Evolutionary conservation across 2,329 filamentous ascomycete genomes (phyloP), one percentile per base, ranked within the genome.

Genomic region (Septoria linicola): DNA sequence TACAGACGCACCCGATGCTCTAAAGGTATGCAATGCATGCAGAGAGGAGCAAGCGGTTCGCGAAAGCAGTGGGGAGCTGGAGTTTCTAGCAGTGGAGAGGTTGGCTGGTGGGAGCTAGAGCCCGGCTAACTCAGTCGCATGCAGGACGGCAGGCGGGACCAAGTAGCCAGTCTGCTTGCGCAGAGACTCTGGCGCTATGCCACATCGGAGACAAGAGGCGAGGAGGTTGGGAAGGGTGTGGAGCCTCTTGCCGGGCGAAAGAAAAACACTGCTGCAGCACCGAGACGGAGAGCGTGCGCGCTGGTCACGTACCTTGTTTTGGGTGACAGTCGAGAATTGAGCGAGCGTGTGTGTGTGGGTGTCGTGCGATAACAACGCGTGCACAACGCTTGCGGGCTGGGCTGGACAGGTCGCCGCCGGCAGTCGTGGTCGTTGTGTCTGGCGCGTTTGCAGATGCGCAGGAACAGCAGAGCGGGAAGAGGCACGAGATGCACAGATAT

Each of bases 11-110:
- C 64, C 65, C 58, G 59, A 60, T 64, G 57, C 57, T 64, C 59
- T 63, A 65, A 59, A 55, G 52, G 60, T 61, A 67, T 66, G 65
- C 64, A 66, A 66, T 67, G 65, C 65, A 67, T 64, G 60, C 60
- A 58, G 53, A 55, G 57, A 55, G 54, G 52, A 57, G 61, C 53
- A 54, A 53, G 60, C 60, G 61, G 60, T 61, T 63, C 60, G 60
- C 62, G 49, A 50, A 46, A 55, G 62, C 53, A 58, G 58, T 54
- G 61, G 63, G 59, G 61, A 60, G 59, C 47, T 59, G 54, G 58
- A 49, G 59, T 49, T 57, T 58, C 58, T 59, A 61, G 57, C 49
- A 37, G 40, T 57, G 57, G 51, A 59, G 59, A 58, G 62, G 58
- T 52, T 64, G 59, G 65, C 55, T 63, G 59, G 63, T 60, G 53